These are phyloP conservation scores for Melanomma pulvis-pyrius DNA, from an alignment of 495 filamentous ascomycete species.

Conservation along the genomic window DNA sequence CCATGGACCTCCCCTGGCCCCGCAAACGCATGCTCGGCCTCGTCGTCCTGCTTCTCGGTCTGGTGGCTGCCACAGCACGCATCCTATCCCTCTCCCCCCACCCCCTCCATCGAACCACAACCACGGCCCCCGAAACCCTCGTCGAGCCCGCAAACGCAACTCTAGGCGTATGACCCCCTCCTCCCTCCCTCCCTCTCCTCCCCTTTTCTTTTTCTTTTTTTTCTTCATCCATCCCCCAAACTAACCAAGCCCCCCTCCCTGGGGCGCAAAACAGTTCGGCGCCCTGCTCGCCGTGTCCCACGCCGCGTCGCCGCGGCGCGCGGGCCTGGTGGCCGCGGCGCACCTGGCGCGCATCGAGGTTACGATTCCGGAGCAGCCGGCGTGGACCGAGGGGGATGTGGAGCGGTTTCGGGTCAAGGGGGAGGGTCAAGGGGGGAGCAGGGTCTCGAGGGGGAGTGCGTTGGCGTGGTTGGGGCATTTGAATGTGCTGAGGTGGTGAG, in stretches of 20 bases:
- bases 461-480: slow-evolving; percentile 44
- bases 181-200: too few species aligned
- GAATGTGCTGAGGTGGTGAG: slow-evolving; percentile 41
- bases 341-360: slow-evolving; percentile 43
- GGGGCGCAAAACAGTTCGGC: slow-evolving; percentile 21
- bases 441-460: slow-evolving; percentile 35
- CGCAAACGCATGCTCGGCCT: too few species aligned
- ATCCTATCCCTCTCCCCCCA: too few species aligned
- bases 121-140: too few species aligned
- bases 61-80: too few species aligned
- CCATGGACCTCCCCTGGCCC: too few species aligned
- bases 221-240: too few species aligned
- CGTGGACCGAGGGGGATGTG: slow-evolving; percentile 40
- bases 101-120: too few species aligned
- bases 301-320: slow-evolving; percentile 36
- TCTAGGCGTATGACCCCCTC: slow-evolving; percentile 28
- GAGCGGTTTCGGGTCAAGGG: slow-evolving; percentile 22
- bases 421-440: too few species aligned
- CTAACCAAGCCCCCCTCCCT: not conserved
- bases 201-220: not conserved
- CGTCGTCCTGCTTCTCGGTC: too few species aligned
- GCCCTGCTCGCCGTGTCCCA: slow-evolving; percentile 42
- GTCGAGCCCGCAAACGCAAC: slow-evolving; percentile 37
- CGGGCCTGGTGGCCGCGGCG: slow-evolving; percentile 38
- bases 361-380: slow-evolving; percentile 40